A percentile compares a stretch with the other conserved stretches of the same genome.
Evolutionary conservation across 2,329 filamentous ascomycete genomes (phyloP).

Genomic region (Zarea fungicola): DNA sequence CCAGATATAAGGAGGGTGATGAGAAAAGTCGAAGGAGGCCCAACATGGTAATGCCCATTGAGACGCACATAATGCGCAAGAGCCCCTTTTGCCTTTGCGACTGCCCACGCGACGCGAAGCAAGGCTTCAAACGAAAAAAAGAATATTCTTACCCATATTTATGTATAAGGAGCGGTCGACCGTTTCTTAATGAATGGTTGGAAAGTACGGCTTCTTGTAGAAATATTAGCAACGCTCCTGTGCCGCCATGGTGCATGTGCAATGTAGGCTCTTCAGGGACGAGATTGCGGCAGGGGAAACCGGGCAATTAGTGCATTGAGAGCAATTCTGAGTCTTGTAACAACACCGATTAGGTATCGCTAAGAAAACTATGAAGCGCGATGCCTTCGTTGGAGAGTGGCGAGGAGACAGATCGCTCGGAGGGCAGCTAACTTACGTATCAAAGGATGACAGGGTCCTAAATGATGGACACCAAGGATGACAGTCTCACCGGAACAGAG

Average conservation of each 20-base stretch:
- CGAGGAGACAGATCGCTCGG: not conserved
- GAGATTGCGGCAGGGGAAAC: not conserved
- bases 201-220: conserved; percentile 26
- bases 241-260: not conserved
- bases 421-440: conserved; percentile 6
- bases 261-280: not conserved
- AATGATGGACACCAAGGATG: not conserved
- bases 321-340: not conserved
- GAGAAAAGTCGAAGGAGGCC: not conserved
- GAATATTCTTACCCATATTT: conserved; percentile 36
- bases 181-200: conserved; percentile 22
- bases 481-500: not conserved
- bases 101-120: conserved; percentile 20
- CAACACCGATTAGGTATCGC: not conserved
- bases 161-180: conserved; percentile 34
- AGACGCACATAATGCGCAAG: not conserved
- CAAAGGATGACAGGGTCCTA: conserved; percentile 10
- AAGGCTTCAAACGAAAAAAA: conserved; percentile 22
- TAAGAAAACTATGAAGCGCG: not conserved
- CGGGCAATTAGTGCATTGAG: not conserved
- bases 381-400: conserved; percentile 1
- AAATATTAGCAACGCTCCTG: conserved; percentile 5
- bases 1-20: not conserved
- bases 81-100: conserved; percentile 22
- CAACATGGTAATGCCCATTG: not conserved